Evolutionary conservation across 2,329 filamentous ascomycete genomes (phyloP).

Genomic region (Coccinonectria pachysandricola): DNA sequence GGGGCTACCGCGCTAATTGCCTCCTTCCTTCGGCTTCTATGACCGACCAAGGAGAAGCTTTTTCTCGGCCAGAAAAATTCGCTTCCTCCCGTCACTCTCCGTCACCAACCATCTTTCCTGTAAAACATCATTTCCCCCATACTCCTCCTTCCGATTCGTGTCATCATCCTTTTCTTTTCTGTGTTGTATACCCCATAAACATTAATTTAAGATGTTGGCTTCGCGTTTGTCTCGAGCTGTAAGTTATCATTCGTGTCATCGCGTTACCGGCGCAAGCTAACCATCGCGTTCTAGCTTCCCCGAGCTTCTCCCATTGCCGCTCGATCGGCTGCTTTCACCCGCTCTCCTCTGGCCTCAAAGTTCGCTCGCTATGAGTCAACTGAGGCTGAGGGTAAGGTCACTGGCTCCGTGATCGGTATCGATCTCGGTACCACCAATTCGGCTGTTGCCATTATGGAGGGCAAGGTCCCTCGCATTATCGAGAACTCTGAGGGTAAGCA

Average conservation of each 20-base stretch:
- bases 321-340: conserved; percentile 56
- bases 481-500: conserved; percentile 84
- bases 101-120: conserved; percentile 17
- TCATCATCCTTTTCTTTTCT: conserved; percentile 24
- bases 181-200: conserved; percentile 25
- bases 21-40: conserved; percentile 35
- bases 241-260: conserved; percentile 32
- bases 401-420: conserved; percentile 95
- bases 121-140: conserved; percentile 19
- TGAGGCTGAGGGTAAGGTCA: conserved; percentile 56
- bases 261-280: conserved; percentile 6
- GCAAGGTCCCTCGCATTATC: conserved; percentile 89
- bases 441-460: conserved; percentile 95
- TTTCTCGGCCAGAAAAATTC: conserved; percentile 27
- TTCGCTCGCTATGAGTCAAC: conserved; percentile 73
- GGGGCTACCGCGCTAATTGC: conserved; percentile 20
- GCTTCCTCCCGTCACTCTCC: conserved; percentile 19
- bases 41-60: conserved; percentile 21
- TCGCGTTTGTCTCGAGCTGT: conserved; percentile 66
- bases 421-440: conserved; percentile 98
- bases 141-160: conserved; percentile 22
- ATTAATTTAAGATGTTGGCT: conserved; percentile 54
- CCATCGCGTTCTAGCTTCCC: conserved; percentile 50
- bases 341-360: conserved; percentile 60
- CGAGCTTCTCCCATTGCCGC: conserved; percentile 60